Evolutionary conservation across 352 stramenopile species (phyloP), one percentile per base, ranked within the genome.

Genomic region (Phytophthora gonapodyides): DNA sequence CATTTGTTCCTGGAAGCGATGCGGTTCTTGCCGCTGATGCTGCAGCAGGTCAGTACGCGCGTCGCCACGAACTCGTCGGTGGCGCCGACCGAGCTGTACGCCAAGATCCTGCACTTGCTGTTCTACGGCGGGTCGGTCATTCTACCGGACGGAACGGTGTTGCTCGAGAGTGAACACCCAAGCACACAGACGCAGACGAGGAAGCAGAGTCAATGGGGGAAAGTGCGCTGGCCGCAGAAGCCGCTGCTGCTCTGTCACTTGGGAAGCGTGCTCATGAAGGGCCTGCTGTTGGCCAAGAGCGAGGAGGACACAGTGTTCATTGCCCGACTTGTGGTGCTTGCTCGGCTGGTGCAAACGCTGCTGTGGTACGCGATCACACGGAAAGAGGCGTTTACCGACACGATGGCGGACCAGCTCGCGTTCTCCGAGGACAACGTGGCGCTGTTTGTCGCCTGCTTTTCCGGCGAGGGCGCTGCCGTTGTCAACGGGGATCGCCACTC

Each of bases 161-260:
- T 86, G 35, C 67, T 93, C 13, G 82, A 93, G 58, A 85, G 81
- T 27, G 80, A 93, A 40, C 82, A 91, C 33, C 84, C 84, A 13
- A 91, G 67, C 31, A 95, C 87, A 1, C 87, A 95, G 52, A 95
- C 87, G 3, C 84, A 92, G 58, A 95, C 87, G n/a, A 82, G 82
- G 9, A 93, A 93, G 64, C 84, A 93, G 52, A 93, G 84, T 43
- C 80, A 91, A 52, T 93, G 84, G 84, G 80, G 80, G 2, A 93
- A 93, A 63, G 78, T 93, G 15, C 78, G 84, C 31, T 88, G 80
- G 65, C 84, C 84, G 4, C 80, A 77, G 10, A 93, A 93, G 57
- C 87, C 87, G 13, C 42, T 95, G 36, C 45, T 95, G 56, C 66
- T 93, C 7, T 78, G 70, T 37, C 82, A 95, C 64, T 67, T 95